These are phyloP conservation scores for Boletus reticuloceps DNA, from an alignment of 768 basidiomycete species.

Conservation along the genomic window DNA sequence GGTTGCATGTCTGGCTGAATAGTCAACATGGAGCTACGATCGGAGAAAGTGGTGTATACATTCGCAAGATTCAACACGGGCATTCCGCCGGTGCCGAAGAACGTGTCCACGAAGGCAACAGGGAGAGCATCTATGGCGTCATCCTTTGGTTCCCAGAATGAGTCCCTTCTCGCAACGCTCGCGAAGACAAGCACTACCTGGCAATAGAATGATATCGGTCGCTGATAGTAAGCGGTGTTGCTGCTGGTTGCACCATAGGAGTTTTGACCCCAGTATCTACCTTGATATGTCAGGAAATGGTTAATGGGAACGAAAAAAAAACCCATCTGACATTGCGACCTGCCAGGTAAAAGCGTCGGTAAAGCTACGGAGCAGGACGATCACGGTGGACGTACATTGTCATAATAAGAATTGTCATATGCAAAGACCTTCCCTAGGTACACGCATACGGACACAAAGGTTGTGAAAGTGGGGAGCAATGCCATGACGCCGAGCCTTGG, in stretches of 20 bases:
- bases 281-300: background rate
- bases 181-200: slow-evolving; percentile 37
- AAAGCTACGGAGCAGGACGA: background rate
- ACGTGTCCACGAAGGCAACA: slow-evolving; percentile 64
- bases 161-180: background rate
- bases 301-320: background rate
- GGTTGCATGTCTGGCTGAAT: slow-evolving; percentile 39
- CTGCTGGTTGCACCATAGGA: slow-evolving; percentile 61
- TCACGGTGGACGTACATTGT: slow-evolving; percentile 49
- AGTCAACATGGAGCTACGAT: background rate
- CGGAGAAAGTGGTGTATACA: slow-evolving; percentile 33
- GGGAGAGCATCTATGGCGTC: slow-evolving; percentile 67
- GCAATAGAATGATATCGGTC: slow-evolving; percentile 63
- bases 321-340: slow-evolving; percentile 53
- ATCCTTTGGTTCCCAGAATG: slow-evolving; percentile 40
- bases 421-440: slow-evolving; percentile 30
- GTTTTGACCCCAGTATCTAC: slow-evolving; percentile 74
- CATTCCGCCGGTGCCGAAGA: slow-evolving; percentile 59
- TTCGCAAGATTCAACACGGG: slow-evolving; percentile 71
- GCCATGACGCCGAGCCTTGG: slow-evolving; percentile 10
- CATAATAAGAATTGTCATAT: slow-evolving; percentile 57
- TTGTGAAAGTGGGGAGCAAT: background rate
- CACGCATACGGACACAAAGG: slow-evolving; percentile 1
- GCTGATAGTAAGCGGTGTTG: slow-evolving; percentile 56
- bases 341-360: slow-evolving; percentile 20